Evolutionary conservation across 2,329 filamentous ascomycete species (phyloP).

Genomic region (Alternaria viburni): DNA sequence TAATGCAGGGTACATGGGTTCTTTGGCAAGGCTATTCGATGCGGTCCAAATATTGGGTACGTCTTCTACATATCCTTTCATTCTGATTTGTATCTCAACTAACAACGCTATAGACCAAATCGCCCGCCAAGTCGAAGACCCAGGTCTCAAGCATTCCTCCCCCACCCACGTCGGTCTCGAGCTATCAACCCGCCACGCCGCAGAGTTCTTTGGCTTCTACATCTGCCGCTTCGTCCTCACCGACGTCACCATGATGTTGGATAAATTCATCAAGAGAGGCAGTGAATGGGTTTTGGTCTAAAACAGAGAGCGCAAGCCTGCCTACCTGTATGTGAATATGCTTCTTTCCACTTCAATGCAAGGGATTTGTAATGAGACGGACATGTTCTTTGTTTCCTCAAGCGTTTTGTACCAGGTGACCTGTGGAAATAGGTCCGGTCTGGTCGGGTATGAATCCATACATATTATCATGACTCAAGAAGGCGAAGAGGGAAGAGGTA

Average conservation of each 20-base stretch:
- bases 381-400: neutral
- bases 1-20: constrained; percentile 88
- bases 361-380: neutral
- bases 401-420: neutral
- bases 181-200: constrained; percentile 88
- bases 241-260: constrained; percentile 82
- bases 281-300: constrained; percentile 86
- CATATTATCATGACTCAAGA: neutral
- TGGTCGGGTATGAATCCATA: neutral
- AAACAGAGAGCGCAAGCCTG: neutral
- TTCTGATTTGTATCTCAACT: no score
- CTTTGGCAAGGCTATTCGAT: constrained; percentile 88
- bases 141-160: constrained; percentile 86
- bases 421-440: neutral
- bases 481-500: neutral
- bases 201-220: constrained; percentile 98
- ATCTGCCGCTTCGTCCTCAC: constrained; percentile 92
- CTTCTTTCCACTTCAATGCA: neutral
- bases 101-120: constrained; percentile 74
- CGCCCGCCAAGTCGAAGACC: constrained; percentile 93
- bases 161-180: constrained; percentile 96
- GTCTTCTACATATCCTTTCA: no score
- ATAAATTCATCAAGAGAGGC: constrained; percentile 96
- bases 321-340: neutral
- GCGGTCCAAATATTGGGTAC: constrained; percentile 90